These are phyloP conservation scores for Hypomontagnella monticulosa DNA, from an alignment of 495 filamentous ascomycete species.

Conservation along the genomic window DNA sequence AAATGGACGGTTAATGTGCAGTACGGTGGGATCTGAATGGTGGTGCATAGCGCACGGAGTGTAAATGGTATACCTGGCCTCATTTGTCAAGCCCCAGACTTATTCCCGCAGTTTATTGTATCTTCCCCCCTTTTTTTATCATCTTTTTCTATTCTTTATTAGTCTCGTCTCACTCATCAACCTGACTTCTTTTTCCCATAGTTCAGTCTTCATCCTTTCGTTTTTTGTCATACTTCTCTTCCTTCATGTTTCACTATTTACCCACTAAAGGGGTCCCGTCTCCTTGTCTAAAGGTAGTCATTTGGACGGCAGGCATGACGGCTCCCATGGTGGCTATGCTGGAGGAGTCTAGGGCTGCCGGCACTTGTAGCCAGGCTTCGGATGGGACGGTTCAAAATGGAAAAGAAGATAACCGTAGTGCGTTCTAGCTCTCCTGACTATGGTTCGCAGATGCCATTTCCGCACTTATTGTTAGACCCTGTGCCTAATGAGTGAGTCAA, in stretches of 20 bases:
- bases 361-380: neutral
- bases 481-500: neutral
- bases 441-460: slow-evolving; percentile 10
- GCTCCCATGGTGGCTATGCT: neutral
- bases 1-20: slow-evolving; percentile 47
- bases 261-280: neutral
- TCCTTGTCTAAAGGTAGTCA: slow-evolving; percentile 8
- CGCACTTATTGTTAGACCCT: slow-evolving; percentile 1
- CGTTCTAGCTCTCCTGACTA: slow-evolving; percentile 1
- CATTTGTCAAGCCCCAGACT: slow-evolving; percentile 50
- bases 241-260: slow-evolving; percentile 5
- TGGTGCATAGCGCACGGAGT: slow-evolving; percentile 71
- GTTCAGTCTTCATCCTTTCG: neutral
- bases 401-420: slow-evolving; percentile 2
- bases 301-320: neutral
- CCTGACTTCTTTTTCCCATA: slow-evolving; percentile 4
- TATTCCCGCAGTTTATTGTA: slow-evolving; percentile 35
- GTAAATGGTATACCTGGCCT: slow-evolving; percentile 68
- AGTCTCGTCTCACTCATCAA: slow-evolving; percentile 15
- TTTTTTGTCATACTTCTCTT: slow-evolving; percentile 4
- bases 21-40: slow-evolving; percentile 49
- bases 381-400: neutral
- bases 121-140: slow-evolving; percentile 25
- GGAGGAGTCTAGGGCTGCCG: neutral
- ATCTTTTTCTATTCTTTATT: neutral